A percentile compares a stretch with the other conserved stretches of the same genome.
phyloP scores from a whole-genome alignment of 345 rosid species.

The Syzygium oleosum region DNA sequence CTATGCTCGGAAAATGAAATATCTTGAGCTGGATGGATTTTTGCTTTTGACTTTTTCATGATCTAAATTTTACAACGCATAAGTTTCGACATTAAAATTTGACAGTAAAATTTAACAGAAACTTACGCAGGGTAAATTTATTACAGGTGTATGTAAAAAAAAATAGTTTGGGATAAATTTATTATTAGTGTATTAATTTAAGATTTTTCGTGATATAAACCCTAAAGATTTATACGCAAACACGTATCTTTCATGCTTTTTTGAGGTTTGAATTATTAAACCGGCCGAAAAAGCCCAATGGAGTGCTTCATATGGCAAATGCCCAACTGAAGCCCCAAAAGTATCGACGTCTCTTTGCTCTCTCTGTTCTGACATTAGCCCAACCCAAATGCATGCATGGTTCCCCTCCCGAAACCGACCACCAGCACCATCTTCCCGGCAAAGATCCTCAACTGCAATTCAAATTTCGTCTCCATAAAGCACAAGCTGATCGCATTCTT shows the following conservation, averaged over 20 bases:
- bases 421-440: conserved; percentile 5
- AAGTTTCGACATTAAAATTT: neutral
- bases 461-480: conserved; percentile 30
- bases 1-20: neutral
- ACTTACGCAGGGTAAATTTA: too few relatives aligned
- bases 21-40: neutral
- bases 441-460: conserved; percentile 5
- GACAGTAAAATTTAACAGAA: too few relatives aligned
- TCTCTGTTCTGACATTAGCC: neutral
- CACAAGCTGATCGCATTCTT: conserved; percentile 42
- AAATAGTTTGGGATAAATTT: too few relatives aligned
- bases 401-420: conserved; percentile 9
- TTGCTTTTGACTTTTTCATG: neutral
- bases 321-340: neutral
- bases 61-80: neutral
- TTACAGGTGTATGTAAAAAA: too few relatives aligned
- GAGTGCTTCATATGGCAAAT: neutral
- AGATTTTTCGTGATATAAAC: too few relatives aligned
- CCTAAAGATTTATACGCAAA: neutral
- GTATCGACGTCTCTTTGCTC: neutral
- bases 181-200: too few relatives aligned
- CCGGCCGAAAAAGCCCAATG: neutral
- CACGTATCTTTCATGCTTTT: neutral
- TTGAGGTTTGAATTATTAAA: neutral
- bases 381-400: conserved; percentile 15